Percentiles rank a stretch among this genome's conserved stretches.
These are phyloP conservation scores for Daucus carota DNA, from an alignment of 129 eudicot genomes.

Conservation along the genomic window DH1_v3.0 NC_030383.2:48777501-48778000, in stretches of 20 bases:
- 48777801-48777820: neutral
- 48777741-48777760: neutral
- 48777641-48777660: neutral
- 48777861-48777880: constrained; percentile 75
- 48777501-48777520: constrained; percentile 95
- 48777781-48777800: neutral
- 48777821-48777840: neutral
- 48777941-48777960: constrained; percentile 90
- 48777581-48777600: neutral
- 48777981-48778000: neutral
- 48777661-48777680: neutral
- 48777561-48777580: neutral
- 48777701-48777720: neutral
- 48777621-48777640: neutral
- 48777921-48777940: constrained; percentile 89
- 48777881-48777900: constrained; percentile 90
- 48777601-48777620: neutral
- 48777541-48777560: neutral
- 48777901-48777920: constrained; percentile 88
- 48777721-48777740: neutral
- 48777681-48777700: neutral
- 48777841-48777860: constrained; percentile 70
- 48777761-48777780: too few species aligned
- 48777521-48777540: constrained; percentile 46
- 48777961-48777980: constrained; percentile 33